Base-by-base conservation (phyloP, 2,329 filamentous ascomycete genomes). In the Fusarium ambrosium region DNA sequence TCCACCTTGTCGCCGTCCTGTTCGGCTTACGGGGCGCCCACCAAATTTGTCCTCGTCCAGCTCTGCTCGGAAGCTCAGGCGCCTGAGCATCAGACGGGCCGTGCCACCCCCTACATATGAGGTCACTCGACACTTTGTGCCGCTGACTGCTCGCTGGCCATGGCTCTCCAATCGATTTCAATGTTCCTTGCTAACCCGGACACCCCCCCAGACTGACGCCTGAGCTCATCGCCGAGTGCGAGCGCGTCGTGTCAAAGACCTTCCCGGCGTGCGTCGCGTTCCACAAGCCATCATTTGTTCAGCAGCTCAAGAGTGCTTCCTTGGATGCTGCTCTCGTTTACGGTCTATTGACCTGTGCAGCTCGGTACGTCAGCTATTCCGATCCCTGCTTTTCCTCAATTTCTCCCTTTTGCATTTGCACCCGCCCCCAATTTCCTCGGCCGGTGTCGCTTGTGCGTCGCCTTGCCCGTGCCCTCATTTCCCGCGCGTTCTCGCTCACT, bases 241-340 rank as follows among this genome's bases (percentile, higher is more conserved):
- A 91, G 82, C 86, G 89, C 68, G 88, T 91, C 79, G 87, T 91
- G 77, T 87, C 86, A 77, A 91, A 90, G 84, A 90, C 89, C 16
- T 86, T 91, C 76, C 89, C 89, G 43, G 88, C 89, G 71, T 91
- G 89, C 79, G 88, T 91, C 48, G 89, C 89, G 78, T 91, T 91
- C 79, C 89, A 91, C 83, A 91, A 90, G 82, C 89, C 89, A 9
- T 89, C 89, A 3, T 91, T 91, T 80, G 80, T 91, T 37, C 88
- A 90, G 81, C 89, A 90, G 79, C 85, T 91, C 61, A 91, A 90
- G 83, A 89, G 85, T 75, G 86, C 84, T 24, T 85, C 86, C 3
- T 85, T 91, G 37, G 89, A 91, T 68, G 83, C 86, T 34, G 88
- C 87, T 58, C 87, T 91, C 73, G 85, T 90, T 65, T 89, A 90